A percentile compares a stretch with the other conserved stretches of the same genome.
Conservation (phyloP, 108 stramenopile genomes). For the Skeletonema grethae region DNA sequence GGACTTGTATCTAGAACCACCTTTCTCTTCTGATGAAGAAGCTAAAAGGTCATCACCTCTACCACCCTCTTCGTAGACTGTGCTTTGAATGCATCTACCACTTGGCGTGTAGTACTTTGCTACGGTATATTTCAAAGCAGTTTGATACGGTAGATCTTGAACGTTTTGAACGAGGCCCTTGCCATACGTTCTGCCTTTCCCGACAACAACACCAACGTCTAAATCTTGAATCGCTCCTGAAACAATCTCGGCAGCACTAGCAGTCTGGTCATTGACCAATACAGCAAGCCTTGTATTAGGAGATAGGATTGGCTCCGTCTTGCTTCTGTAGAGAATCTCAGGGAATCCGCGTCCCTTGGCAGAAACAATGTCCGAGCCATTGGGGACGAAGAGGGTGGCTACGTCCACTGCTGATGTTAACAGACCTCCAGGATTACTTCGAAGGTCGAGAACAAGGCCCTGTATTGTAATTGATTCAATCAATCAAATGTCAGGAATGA, state of each 20-base stretch:
- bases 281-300: conserved; percentile 87
- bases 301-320: conserved; percentile 79
- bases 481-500: not conserved
- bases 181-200: conserved; percentile 91
- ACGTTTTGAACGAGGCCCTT: conserved; percentile 99
- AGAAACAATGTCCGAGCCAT: conserved; percentile 89
- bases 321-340: conserved; percentile 79
- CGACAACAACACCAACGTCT: conserved; percentile 93
- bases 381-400: conserved; percentile 87
- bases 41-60: conserved; percentile 24
- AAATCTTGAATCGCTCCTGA: conserved; percentile 96
- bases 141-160: conserved; percentile 80
- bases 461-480: conserved; percentile 12
- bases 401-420: conserved; percentile 94
- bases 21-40: conserved; percentile 23
- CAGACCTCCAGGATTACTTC: conserved; percentile 96
- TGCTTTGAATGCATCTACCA: conserved; percentile 89
- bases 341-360: conserved; percentile 93
- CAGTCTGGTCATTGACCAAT: conserved; percentile 88
- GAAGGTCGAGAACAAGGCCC: conserved; percentile 89
- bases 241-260: conserved; percentile 95
- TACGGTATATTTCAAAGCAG: conserved; percentile 94
- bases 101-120: conserved; percentile 98
- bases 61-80: conserved; percentile 85
- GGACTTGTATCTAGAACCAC: conserved; percentile 54